These are phyloP conservation scores for Leccinum obscurum DNA, from an alignment of 768 basidiomycete genomes.

Conservation along the genomic window DNA sequence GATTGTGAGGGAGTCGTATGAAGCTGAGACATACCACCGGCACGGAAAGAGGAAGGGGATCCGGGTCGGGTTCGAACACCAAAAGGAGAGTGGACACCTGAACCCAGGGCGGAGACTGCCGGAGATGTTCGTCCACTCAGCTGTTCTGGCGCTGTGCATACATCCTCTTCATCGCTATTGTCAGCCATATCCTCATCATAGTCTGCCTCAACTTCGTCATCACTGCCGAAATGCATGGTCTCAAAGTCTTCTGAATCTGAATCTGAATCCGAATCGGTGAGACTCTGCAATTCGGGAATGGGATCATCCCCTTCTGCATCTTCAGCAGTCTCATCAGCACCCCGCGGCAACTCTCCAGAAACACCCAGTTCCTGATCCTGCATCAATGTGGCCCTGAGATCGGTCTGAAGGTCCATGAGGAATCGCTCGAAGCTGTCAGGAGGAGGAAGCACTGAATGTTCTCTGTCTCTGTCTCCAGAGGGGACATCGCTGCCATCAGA, in stretches of 20 bases:
- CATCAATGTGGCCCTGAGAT: conserved; percentile 63
- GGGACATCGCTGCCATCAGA: conserved; percentile 6
- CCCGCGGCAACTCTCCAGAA: conserved; percentile 6
- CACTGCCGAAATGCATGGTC: conserved; percentile 15
- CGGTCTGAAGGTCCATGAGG: conserved; percentile 73
- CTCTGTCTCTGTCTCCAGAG: conserved; percentile 15
- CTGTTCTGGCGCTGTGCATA: conserved; percentile 24
- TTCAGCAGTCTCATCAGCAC: conserved; percentile 13
- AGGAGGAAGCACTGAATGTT: conserved; percentile 34
- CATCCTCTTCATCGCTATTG: conserved; percentile 29
- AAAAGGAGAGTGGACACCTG: conserved; percentile 12
- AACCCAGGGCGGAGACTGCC: conserved; percentile 24
- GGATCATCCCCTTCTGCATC: conserved; percentile 18
- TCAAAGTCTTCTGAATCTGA: conserved; percentile 29
- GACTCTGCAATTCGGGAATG: conserved; percentile 27
- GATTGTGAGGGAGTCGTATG: conserved; percentile 7
- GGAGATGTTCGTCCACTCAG: conserved; percentile 29
- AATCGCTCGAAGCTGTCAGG: conserved; percentile 83
- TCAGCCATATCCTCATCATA: conserved; percentile 31
- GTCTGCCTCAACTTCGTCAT: conserved; percentile 29
- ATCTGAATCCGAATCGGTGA: conserved; percentile 27
- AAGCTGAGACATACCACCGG: conserved; percentile 1
- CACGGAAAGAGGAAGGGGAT: conserved; percentile 7
- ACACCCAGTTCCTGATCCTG: conserved; percentile 29
- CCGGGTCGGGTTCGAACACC: conserved; percentile 5